Evolutionary conservation across 345 rosid genomes (phyloP), one percentile per base, ranked within the genome.

Genomic region (Iberis pinnata): DNA sequence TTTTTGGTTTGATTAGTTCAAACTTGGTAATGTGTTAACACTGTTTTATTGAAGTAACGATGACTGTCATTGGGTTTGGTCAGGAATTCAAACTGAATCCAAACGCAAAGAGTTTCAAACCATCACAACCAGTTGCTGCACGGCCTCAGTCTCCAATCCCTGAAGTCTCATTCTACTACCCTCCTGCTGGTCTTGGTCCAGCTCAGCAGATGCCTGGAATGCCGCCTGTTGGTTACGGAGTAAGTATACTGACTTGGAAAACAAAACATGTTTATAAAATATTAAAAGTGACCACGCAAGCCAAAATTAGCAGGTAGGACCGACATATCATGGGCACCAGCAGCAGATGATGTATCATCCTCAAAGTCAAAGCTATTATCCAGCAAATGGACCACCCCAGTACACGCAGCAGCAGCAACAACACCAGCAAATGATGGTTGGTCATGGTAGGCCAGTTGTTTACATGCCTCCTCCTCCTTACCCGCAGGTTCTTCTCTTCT

Each of bases 71-170:
- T 68, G 57, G 46, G 53, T 67, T 13, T 51, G 57, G 16, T 52
- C 84, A 92, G 98, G 98, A 85, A 77, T 92, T 92, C 71, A 92
- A 72, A 64, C 80, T 81, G 32, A 92, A 88, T 75, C 98, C 96
- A 32, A 80, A 92, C 20, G 98, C 97, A 13, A 83, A 86, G 83
- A 85, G 94, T 59, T 88, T 83, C 68, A 70, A 51, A 26, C 95
- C 97, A 45, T 73, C 53, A 10, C 95, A 84, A 47, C 51, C 75
- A 54, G 38, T 72, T 56, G 36, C 77, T 65, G 71, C 64, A 17
- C 69, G 88, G 70, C 95, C 87, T 48, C 73, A 57, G 44, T 69
- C 96, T 43, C 85, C 90, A 16, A 59, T 75, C 4, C n/a, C 84
- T 14, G 88, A 88, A 64, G 67, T 68, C 48, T 76, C 89, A 47